Percentiles rank a stretch among this genome's conserved stretches.
Evolutionary conservation across 2,329 filamentous ascomycete genomes (phyloP).

Genomic region (Colletotrichum tropicale): DNA sequence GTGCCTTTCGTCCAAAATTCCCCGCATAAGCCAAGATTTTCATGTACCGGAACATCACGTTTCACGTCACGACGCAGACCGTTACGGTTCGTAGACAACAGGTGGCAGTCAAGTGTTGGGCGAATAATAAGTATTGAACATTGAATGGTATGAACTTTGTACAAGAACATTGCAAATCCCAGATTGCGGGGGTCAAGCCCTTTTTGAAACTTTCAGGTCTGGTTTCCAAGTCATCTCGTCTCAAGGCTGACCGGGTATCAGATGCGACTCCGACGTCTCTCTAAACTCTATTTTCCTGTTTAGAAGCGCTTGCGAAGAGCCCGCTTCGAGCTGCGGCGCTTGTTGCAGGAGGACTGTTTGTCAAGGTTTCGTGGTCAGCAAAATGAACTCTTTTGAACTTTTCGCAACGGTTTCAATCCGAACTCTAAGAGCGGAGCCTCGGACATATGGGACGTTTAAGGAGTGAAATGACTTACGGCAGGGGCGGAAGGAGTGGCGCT

Average conservation of each 20-base stretch:
- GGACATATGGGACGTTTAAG: neutral
- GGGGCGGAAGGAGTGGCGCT: neutral
- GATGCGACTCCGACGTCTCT: conserved; percentile 4
- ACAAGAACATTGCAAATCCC: conserved; percentile 19
- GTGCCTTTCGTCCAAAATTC: neutral
- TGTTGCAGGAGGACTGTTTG: conserved; percentile 1
- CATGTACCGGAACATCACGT: neutral
- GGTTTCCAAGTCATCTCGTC: conserved; percentile 16
- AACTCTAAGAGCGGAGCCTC: neutral
- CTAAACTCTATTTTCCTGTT: conserved; percentile 9
- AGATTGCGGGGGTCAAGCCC: conserved; percentile 1
- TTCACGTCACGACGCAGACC: neutral
- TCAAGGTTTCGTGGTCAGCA: neutral
- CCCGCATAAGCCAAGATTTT: neutral
- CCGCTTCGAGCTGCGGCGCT: conserved; percentile 10
- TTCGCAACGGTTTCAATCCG: neutral
- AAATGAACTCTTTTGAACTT: neutral
- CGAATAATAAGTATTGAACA: conserved; percentile 20
- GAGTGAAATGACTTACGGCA: neutral
- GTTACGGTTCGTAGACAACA: neutral
- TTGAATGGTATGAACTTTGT: conserved; percentile 16
- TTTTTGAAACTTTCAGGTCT: neutral
- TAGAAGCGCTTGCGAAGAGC: conserved; percentile 18
- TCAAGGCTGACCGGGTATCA: conserved; percentile 5
- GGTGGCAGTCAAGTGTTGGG: neutral